Conservation (phyloP, 2,329 filamentous ascomycete genomes). For the Talaromyces sp. region DNA sequence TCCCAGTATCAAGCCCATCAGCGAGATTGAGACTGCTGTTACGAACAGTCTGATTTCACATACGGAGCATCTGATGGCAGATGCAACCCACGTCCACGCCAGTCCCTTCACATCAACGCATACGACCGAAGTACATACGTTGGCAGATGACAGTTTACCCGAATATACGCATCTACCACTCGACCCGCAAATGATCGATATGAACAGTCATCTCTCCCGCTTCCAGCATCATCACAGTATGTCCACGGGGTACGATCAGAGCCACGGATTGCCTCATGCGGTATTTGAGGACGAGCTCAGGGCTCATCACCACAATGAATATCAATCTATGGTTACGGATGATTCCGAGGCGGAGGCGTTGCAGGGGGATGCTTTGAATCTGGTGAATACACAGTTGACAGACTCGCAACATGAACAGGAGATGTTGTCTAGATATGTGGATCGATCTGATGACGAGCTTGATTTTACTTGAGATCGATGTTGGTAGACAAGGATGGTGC, state of each 20-base stretch:
- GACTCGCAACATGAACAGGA: slow-evolving; percentile 42
- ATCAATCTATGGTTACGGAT: slow-evolving; percentile 44
- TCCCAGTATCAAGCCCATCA: slow-evolving; percentile 16
- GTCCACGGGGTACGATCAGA: slow-evolving; percentile 33
- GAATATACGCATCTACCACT: slow-evolving; percentile 53
- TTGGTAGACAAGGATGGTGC: not conserved
- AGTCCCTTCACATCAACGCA: slow-evolving; percentile 33
- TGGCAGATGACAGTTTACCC: slow-evolving; percentile 36
- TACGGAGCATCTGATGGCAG: slow-evolving; percentile 24
- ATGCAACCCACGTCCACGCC: slow-evolving; percentile 26
- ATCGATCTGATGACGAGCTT: slow-evolving; percentile 35
- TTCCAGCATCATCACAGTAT: slow-evolving; percentile 40
- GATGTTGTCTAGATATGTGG: slow-evolving; percentile 39
- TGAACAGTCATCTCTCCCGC: slow-evolving; percentile 43
- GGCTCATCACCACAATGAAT: slow-evolving; percentile 37
- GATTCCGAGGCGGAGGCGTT: slow-evolving; percentile 36
- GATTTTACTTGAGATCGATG: slow-evolving; percentile 27
- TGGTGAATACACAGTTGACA: slow-evolving; percentile 38
- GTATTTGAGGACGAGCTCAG: slow-evolving; percentile 40
- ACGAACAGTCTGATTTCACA: slow-evolving; percentile 12
- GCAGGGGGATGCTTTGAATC: slow-evolving; percentile 36
- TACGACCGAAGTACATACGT: slow-evolving; percentile 33
- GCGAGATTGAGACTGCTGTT: slow-evolving; percentile 13
- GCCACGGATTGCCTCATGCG: slow-evolving; percentile 29
- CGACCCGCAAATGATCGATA: slow-evolving; percentile 60